Evolutionary conservation across 306 rosid genomes (phyloP), one percentile per base, ranked within the genome.

Genomic region (Begonia loranthoides): DNA sequence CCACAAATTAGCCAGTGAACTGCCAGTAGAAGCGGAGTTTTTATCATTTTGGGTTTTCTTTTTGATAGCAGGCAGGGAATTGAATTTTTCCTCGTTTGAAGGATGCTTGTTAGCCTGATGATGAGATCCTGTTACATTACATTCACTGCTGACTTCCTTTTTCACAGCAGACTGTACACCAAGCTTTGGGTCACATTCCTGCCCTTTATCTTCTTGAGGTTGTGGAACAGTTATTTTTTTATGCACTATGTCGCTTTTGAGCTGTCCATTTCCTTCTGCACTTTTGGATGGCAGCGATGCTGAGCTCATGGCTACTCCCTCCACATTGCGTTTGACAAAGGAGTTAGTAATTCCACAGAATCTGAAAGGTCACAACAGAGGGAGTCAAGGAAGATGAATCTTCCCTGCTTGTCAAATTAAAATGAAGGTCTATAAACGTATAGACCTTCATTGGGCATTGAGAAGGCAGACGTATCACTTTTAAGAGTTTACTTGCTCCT

Each of bases 1-100:
- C 99, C 99, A 86, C 21, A 82, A 52, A 58, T 81, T 80, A 22
- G 88, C 82, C 68, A 86, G 65, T 12, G 88, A 86, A 69, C 94
- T 78, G 66, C 84, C 94, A 55, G 80, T 45, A 57, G 50, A 65
- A 58, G 82, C 72, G 49, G 80, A 57, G 61, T 58, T 70, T 78
- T 86, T 90, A 57, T 66, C 82, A 54, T 64, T 68, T 59, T 78
- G 86, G 43, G 54, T 65, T 66, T 74, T 85, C 74, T 70, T 85
- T 70, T 76, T 86, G 49, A 67, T 73, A n/a, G 65, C 69, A 69
- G 90, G 72, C 49, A 82, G 47, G 41, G 76, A 73, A 63, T 69
- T 59, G 56, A 61, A 55, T 58, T 68, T 78, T 56, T 73, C 81
- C 66, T 76, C 80, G 24, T 53, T 74, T 52, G 66, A 66, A 33